These are phyloP conservation scores for Harringtonia lauricola DNA, from an alignment of 2,329 filamentous ascomycete genomes.

Conservation along the genomic window DNA sequence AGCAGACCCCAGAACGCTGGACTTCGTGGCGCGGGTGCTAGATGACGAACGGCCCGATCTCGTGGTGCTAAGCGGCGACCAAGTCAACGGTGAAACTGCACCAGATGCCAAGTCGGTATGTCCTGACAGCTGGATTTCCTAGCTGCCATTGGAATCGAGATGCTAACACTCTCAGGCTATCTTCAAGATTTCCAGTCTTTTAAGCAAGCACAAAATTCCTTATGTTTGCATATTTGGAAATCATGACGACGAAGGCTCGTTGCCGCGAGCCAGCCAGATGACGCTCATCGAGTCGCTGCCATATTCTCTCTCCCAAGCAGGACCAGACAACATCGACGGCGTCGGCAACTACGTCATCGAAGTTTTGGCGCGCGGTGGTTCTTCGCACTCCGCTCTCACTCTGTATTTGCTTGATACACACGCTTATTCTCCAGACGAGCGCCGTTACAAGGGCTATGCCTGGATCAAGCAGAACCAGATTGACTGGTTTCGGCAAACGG, in stretches of 20 bases:
- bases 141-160: not conserved
- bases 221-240: slow-evolving; percentile 94
- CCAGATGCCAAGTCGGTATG: slow-evolving; percentile 78
- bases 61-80: slow-evolving; percentile 84
- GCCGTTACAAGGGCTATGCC: slow-evolving; percentile 84
- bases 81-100: slow-evolving; percentile 88
- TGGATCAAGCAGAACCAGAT: slow-evolving; percentile 95
- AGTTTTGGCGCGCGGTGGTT: slow-evolving; percentile 67
- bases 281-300: slow-evolving; percentile 74
- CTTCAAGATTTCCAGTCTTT: slow-evolving; percentile 80
- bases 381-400: slow-evolving; percentile 80
- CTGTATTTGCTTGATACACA: slow-evolving; percentile 95
- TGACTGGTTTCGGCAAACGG: slow-evolving; percentile 81
- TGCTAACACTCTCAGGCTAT: slow-evolving; percentile 48
- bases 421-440: slow-evolving; percentile 81
- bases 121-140: slow-evolving; percentile 3
- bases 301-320: slow-evolving; percentile 77
- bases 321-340: slow-evolving; percentile 74
- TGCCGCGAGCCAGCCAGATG: slow-evolving; percentile 74
- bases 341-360: slow-evolving; percentile 94
- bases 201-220: slow-evolving; percentile 80
- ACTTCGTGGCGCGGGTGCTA: slow-evolving; percentile 73
- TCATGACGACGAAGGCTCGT: slow-evolving; percentile 84
- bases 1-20: slow-evolving; percentile 81
- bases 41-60: slow-evolving; percentile 92